phyloP scores from a whole-genome alignment of 2,329 filamentous ascomycete genomes.

The Hypomyces perniciosus region DNA sequence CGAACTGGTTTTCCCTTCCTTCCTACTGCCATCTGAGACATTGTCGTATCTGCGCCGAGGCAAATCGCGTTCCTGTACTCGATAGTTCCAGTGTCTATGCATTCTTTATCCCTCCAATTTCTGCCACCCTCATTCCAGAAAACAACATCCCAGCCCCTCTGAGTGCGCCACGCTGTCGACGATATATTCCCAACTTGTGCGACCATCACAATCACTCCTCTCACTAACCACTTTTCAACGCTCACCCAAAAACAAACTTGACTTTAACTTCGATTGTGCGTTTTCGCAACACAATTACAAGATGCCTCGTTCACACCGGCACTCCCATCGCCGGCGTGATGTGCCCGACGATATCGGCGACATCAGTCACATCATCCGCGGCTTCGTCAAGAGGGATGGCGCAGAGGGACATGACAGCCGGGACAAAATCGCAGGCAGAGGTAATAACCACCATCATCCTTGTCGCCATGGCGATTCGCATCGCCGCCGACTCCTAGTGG shows the following conservation, averaged over 20 bases:
- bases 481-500: neutral
- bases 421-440: neutral
- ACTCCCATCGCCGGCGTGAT: slow-evolving; percentile 22
- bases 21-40: slow-evolving; percentile 20
- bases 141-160: slow-evolving; percentile 13
- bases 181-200: slow-evolving; percentile 10
- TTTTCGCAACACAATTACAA: slow-evolving; percentile 11
- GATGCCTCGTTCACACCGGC: slow-evolving; percentile 26
- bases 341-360: slow-evolving; percentile 24
- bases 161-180: slow-evolving; percentile 1
- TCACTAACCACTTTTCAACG: neutral
- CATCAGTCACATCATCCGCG: slow-evolving; percentile 21
- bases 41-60: slow-evolving; percentile 14
- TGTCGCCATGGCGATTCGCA: neutral
- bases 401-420: too few relatives aligned
- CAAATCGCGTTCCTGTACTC: slow-evolving; percentile 18
- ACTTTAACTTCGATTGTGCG: neutral
- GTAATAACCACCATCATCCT: neutral
- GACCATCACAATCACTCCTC: slow-evolving; percentile 15
- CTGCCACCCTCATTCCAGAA: slow-evolving; percentile 25
- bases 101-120: slow-evolving; percentile 22
- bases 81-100: slow-evolving; percentile 17
- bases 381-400: neutral
- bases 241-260: neutral
- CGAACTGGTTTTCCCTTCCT: slow-evolving; percentile 11